Conservation (phyloP, 225 moss, liverwort and hornwort species). For the Physcomitrellopsis africana region DNA sequence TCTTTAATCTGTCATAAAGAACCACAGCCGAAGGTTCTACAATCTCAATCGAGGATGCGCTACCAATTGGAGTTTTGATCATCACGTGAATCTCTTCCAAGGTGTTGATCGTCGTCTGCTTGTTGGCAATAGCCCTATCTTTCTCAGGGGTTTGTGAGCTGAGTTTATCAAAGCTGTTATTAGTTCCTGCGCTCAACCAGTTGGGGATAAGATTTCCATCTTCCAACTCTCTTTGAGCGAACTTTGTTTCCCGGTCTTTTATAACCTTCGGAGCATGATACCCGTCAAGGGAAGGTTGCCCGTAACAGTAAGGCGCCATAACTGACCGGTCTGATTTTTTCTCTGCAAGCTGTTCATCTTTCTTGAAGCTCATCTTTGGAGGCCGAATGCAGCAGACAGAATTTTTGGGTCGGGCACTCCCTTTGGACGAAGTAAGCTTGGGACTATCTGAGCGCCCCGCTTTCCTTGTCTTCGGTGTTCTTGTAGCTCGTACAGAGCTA, state of each 20-base stretch:
- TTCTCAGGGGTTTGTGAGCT: neutral
- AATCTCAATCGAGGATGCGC: neutral
- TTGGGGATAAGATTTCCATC: too few relatives aligned
- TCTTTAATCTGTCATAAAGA: slow-evolving; percentile 2
- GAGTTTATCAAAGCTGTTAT: too few relatives aligned
- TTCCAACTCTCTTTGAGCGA: too few relatives aligned
- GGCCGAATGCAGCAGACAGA: slow-evolving; percentile 8
- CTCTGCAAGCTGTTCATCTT: too few relatives aligned
- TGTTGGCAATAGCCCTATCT: neutral
- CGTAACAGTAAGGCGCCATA: neutral
- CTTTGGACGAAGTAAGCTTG: neutral
- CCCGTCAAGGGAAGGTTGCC: slow-evolving; percentile 32
- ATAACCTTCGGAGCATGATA: slow-evolving; percentile 24
- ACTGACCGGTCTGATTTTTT: neutral
- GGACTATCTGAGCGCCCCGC: slow-evolving; percentile 3
- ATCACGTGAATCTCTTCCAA: slow-evolving; percentile 31
- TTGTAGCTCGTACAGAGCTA: neutral
- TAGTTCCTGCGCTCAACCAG: too few relatives aligned
- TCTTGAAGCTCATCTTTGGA: too few relatives aligned
- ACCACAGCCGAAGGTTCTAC: neutral
- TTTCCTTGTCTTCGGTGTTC: slow-evolving; percentile 4
- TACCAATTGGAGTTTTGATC: slow-evolving; percentile 18
- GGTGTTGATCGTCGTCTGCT: slow-evolving; percentile 24
- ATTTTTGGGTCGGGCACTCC: neutral
- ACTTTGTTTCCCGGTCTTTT: neutral